A percentile compares a stretch with the other conserved stretches of the same genome.
Evolutionary conservation across 2,329 filamentous ascomycete genomes (phyloP).

Genomic region (Zymoseptoria brevis): DNA sequence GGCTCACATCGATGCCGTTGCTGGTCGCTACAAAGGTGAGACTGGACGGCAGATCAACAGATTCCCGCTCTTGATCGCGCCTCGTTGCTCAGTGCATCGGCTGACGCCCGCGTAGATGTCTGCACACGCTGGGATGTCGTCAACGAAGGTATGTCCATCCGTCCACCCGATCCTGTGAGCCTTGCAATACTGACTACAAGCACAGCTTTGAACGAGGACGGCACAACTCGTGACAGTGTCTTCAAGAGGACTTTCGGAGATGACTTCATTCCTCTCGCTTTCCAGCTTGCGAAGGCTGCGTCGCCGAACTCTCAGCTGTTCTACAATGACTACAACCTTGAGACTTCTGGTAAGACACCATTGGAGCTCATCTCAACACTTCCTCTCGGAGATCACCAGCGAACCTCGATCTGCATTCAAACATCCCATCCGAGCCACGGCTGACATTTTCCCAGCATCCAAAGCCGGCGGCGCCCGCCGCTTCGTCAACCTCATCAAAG

Average conservation of each 20-base stretch:
- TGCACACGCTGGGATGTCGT: constrained; percentile 37
- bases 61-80: no score
- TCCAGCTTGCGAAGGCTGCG: constrained; percentile 19
- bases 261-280: constrained; percentile 23
- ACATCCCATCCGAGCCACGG: background rate
- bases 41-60: background rate
- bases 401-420: no score
- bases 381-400: no score
- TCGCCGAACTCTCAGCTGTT: constrained; percentile 21
- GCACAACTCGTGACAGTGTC: constrained; percentile 15
- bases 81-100: background rate
- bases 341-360: constrained; percentile 13
- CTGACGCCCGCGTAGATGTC: background rate
- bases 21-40: constrained; percentile 32
- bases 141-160: constrained; percentile 23
- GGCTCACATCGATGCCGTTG: constrained; percentile 35
- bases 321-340: constrained; percentile 28
- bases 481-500: constrained; percentile 20
- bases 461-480: constrained; percentile 20
- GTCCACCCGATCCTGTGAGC: background rate
- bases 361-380: no score
- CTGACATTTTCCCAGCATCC: background rate
- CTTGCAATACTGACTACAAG: background rate
- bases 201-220: constrained; percentile 11
- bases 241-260: constrained; percentile 24